phyloP scores from a whole-genome alignment of 306 rosid species.

The Prinsepia uniflora region DNA sequence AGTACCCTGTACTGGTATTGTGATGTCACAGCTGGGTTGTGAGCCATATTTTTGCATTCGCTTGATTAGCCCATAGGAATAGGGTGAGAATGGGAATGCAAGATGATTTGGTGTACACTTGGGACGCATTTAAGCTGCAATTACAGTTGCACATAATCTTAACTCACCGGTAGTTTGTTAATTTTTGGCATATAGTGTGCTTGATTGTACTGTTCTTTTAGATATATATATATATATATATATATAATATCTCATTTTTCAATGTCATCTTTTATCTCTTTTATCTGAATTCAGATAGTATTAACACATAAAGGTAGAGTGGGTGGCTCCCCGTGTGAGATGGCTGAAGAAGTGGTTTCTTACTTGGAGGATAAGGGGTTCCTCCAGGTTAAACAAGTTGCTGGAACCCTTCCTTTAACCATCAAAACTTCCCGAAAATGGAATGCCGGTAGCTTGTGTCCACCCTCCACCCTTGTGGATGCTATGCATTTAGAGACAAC shows the following conservation, averaged over 20 bases:
- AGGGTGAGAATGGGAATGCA: neutral
- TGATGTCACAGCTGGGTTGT: neutral
- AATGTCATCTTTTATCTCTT: neutral
- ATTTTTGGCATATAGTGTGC: neutral
- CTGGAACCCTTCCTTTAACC: neutral
- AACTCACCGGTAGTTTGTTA: neutral
- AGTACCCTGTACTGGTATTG: neutral
- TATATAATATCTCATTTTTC: neutral
- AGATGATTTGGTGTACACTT: neutral
- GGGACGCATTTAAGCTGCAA: neutral
- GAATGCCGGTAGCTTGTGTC: neutral
- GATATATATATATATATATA: neutral
- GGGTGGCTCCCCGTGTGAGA: conserved; percentile 50
- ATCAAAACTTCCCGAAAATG: neutral
- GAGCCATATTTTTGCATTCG: neutral
- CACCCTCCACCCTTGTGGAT: neutral
- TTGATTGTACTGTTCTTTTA: conserved; percentile 1
- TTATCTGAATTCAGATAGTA: conserved; percentile 40
- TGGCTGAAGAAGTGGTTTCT: conserved; percentile 57
- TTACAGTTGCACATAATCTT: neutral
- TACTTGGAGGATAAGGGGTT: conserved; percentile 58
- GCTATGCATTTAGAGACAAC: neutral
- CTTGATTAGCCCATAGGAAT: conserved; percentile 1
- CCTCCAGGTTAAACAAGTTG: conserved; percentile 36
- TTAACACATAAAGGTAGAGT: conserved; percentile 38